Evolutionary conservation across 2,329 filamentous ascomycete genomes (phyloP), one percentile per base, ranked within the genome.

Genomic region (Dothideomycetes sp.): DNA sequence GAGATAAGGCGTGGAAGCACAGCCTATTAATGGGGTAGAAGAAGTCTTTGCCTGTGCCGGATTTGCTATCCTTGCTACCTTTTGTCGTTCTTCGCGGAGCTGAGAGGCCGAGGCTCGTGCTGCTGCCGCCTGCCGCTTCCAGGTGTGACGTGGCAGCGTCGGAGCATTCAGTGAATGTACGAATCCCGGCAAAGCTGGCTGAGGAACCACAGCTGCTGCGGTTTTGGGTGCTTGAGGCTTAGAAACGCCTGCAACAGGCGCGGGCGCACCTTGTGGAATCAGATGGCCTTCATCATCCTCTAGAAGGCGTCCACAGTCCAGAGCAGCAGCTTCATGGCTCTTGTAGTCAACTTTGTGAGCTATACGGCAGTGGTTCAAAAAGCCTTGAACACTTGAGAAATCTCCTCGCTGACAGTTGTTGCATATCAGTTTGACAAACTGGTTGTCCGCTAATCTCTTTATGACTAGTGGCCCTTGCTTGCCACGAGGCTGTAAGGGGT

Each of bases 291-390:
- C 78, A 48, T 82, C 74, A 47, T 76, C 68, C 52, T 94, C 84
- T 44, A 94, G 77, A 10, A 82, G 78, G 50, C 88, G 80, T 38
- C 91, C 91, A 52, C 86, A 93, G 45, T 84, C 82, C 42, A 88
- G 73, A 23, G 89, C 91, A 47, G 91, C 91, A 55, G 88, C 85
- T 60, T 96, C 89, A 56, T 98, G 91, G 53, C 86, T 95, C 64
- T 94, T 89, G 69, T 88, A 96, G 49, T 93, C 87, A 45, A 85
- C 76, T 58, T 82, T 84, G 64, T 98, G 91, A 18, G 88, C 87
- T 53, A 98, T 96, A 43, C 91, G 86, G 59, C 89, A 96, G 59
- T 98, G 91, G 57, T 98, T 98, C 66, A 98, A 91, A 64, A 96
- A 96, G n/a, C 91, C 91, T 62, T 96, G 91, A 0, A 88, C 93